These are phyloP conservation scores for Cladosporium velox DNA, from an alignment of 2,329 filamentous ascomycete species.

Conservation along the genomic window DNA sequence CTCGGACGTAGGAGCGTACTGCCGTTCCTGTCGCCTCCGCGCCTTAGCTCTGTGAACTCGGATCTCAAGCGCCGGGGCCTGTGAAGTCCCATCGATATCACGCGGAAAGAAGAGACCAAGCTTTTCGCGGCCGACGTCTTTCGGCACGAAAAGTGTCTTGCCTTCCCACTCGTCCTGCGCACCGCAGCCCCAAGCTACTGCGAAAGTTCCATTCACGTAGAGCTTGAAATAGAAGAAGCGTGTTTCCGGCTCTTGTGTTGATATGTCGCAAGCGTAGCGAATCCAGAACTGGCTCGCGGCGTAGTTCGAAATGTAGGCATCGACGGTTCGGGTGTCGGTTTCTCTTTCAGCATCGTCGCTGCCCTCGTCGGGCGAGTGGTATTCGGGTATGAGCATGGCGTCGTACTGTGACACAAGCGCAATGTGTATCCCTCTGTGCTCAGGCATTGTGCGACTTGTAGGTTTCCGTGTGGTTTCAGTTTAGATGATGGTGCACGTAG, in stretches of 20 bases:
- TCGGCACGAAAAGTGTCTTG: constrained; percentile 44
- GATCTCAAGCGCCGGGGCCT: constrained; percentile 43
- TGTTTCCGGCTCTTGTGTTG: constrained; percentile 23
- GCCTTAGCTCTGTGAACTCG: constrained; percentile 44
- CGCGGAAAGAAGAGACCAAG: constrained; percentile 43
- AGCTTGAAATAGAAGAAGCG: constrained; percentile 50
- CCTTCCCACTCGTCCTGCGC: constrained; percentile 46
- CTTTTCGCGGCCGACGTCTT: constrained; percentile 40
- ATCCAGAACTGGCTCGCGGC: constrained; percentile 49
- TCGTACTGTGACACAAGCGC: constrained; percentile 47
- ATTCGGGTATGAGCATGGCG: constrained; percentile 28
- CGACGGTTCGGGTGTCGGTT: neutral
- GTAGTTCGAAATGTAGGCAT: constrained; percentile 40
- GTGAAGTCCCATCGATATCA: constrained; percentile 22
- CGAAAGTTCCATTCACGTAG: constrained; percentile 41
- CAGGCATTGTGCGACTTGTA: constrained; percentile 33
- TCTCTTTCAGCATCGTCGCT: neutral
- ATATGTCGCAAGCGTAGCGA: constrained; percentile 38
- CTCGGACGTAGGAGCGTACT: neutral
- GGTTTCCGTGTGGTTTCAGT: neutral
- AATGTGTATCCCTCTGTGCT: constrained; percentile 42
- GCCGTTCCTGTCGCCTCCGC: constrained; percentile 41
- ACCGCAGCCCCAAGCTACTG: constrained; percentile 49
- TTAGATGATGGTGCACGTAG: neutral
- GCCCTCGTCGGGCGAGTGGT: constrained; percentile 28